phyloP scores from a whole-genome alignment of 2,329 filamentous ascomycete genomes.

The Thermoascus crustaceus region DNA sequence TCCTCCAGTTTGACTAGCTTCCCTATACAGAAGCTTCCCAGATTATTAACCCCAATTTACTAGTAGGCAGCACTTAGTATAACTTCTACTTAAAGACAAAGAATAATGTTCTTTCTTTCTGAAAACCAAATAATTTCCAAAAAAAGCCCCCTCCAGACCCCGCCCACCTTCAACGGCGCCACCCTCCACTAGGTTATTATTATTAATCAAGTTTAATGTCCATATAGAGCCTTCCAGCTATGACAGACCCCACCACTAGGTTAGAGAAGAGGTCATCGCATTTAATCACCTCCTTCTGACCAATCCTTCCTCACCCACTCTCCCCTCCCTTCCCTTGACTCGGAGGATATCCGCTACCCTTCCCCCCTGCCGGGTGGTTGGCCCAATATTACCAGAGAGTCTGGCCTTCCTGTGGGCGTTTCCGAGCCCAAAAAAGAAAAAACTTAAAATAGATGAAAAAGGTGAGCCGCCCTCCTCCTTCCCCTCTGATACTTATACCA shows the following conservation, averaged over 20 bases:
- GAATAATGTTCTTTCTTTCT: background rate
- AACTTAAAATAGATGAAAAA: no score
- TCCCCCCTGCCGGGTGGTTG: background rate
- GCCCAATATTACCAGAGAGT: background rate
- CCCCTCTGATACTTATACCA: no score
- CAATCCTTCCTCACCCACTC: background rate
- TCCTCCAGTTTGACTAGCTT: no score
- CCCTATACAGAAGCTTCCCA: no score
- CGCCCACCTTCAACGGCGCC: background rate
- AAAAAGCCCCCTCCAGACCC: background rate
- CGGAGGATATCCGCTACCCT: background rate
- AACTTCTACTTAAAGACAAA: no score
- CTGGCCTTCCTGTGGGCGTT: background rate
- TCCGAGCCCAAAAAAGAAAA: background rate
- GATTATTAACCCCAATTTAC: no score
- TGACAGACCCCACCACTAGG: background rate
- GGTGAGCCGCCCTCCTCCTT: background rate
- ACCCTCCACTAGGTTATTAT: no score
- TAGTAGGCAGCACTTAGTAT: no score
- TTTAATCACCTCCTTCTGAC: background rate
- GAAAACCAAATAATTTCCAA: background rate
- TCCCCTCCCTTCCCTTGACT: background rate
- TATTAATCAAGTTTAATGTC: no score
- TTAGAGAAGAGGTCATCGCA: background rate
- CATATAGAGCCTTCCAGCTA: no score